These are phyloP conservation scores for Thermoascus crustaceus DNA, from an alignment of 2,329 filamentous ascomycete genomes.

Conservation along the genomic window DNA sequence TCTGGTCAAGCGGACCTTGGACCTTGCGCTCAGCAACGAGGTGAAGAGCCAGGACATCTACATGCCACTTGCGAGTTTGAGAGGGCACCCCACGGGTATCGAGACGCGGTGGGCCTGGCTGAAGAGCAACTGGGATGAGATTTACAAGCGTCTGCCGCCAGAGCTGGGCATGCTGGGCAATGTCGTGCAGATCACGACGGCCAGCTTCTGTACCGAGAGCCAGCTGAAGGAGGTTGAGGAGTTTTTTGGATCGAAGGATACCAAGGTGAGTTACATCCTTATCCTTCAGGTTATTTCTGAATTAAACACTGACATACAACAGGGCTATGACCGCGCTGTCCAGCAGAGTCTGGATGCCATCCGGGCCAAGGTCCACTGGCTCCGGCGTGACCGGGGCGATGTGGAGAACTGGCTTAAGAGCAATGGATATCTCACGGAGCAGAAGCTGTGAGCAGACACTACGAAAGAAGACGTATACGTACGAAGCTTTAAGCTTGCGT, in stretches of 20 bases:
- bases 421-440: constrained; percentile 49
- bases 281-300: not conserved
- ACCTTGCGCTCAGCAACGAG: constrained; percentile 65
- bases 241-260: constrained; percentile 78
- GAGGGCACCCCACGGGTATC: constrained; percentile 69
- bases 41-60: constrained; percentile 95
- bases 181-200: constrained; percentile 74
- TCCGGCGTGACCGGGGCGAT: constrained; percentile 67
- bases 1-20: constrained; percentile 73
- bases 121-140: constrained; percentile 77
- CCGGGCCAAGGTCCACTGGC: constrained; percentile 74
- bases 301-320: constrained; percentile 1
- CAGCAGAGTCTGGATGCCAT: constrained; percentile 85
- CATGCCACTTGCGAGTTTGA: constrained; percentile 71
- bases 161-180: constrained; percentile 75
- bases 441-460: constrained; percentile 31
- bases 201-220: constrained; percentile 67
- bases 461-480: no score
- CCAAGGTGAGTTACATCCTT: constrained; percentile 48
- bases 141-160: constrained; percentile 76
- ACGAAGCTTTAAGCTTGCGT: no score
- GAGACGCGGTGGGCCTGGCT: constrained; percentile 75
- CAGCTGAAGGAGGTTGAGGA: constrained; percentile 67
- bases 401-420: constrained; percentile 64
- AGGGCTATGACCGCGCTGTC: constrained; percentile 74